Conservation (phyloP, 257 asterid species). For the Echites panduratus region DNA sequence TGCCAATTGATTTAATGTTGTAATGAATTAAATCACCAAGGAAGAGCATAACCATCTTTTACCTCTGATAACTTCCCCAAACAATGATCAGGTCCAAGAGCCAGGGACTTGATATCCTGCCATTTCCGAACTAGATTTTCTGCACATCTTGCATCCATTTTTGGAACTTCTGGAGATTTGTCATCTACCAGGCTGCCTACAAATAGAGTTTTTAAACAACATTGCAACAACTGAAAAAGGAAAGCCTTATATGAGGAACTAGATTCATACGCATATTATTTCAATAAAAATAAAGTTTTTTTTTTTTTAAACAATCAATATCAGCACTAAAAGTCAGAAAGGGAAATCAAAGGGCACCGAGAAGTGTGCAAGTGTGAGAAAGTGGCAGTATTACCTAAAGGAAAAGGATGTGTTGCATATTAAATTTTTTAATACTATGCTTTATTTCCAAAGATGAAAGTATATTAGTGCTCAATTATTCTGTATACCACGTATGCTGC, state of each 20-base stretch:
- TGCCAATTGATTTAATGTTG: not conserved
- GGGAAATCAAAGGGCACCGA: not conserved
- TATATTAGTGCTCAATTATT: not conserved
- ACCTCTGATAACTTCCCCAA: constrained; percentile 72
- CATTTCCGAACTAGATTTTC: constrained; percentile 79
- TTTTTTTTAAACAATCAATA: not conserved
- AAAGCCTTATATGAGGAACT: not conserved
- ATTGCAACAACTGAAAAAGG: constrained; percentile 10
- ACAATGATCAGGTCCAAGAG: constrained; percentile 88
- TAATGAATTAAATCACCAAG: not conserved
- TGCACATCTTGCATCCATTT: constrained; percentile 86
- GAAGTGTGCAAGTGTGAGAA: not conserved
- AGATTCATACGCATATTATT: not conserved
- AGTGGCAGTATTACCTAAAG: not conserved
- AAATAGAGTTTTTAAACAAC: constrained; percentile 1
- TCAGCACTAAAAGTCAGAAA: not conserved
- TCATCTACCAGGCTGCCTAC: constrained; percentile 52
- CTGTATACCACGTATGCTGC: not conserved
- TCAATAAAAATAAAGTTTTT: not conserved
- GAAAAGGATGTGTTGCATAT: not conserved
- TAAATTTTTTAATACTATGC: not conserved
- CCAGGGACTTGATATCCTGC: constrained; percentile 79
- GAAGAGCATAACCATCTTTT: constrained; percentile 3
- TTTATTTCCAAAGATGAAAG: not conserved
- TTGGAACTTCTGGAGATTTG: constrained; percentile 50